These are phyloP conservation scores for Acanthamoeba royreba DNA, from an alignment of 208 protist species.

Conservation along the genomic window DNA sequence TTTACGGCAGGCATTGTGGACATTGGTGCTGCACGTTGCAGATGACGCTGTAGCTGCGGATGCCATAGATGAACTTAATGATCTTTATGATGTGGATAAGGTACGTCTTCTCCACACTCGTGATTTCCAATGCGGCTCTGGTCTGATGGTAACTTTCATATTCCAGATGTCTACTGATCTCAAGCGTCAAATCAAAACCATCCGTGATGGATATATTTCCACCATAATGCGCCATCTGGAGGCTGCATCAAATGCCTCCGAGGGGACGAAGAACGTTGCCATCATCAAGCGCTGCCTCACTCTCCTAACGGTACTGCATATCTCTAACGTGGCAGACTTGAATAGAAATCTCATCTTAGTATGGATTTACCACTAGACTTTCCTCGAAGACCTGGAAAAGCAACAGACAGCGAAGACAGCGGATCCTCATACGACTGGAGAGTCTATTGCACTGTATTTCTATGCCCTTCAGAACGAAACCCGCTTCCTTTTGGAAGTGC, in stretches of 20 bases:
- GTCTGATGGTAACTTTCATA: not conserved
- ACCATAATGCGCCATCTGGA: constrained; percentile 36
- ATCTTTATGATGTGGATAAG: not conserved
- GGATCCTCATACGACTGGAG: not conserved
- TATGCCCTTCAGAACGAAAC: not conserved
- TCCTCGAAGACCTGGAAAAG: not conserved
- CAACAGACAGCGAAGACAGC: not conserved
- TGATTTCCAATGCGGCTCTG: not conserved
- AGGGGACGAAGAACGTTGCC: not conserved
- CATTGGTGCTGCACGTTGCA: not conserved
- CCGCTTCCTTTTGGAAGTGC: not conserved
- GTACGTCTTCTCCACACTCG: not conserved
- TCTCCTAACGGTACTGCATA: not conserved
- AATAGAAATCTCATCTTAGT: not conserved
- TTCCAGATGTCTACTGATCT: not conserved
- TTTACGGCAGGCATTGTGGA: not conserved
- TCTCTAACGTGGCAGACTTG: not conserved
- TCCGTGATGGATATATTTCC: not conserved
- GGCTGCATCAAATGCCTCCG: not conserved
- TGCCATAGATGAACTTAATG: not conserved
- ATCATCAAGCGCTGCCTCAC: not conserved
- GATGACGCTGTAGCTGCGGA: not conserved
- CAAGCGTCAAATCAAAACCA: not conserved
- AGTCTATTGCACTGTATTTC: not conserved
- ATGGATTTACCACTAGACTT: too few species aligned